Conservation (phyloP, 2,329 filamentous ascomycete genomes). For the Pseudocercospora cruenta region DNA sequence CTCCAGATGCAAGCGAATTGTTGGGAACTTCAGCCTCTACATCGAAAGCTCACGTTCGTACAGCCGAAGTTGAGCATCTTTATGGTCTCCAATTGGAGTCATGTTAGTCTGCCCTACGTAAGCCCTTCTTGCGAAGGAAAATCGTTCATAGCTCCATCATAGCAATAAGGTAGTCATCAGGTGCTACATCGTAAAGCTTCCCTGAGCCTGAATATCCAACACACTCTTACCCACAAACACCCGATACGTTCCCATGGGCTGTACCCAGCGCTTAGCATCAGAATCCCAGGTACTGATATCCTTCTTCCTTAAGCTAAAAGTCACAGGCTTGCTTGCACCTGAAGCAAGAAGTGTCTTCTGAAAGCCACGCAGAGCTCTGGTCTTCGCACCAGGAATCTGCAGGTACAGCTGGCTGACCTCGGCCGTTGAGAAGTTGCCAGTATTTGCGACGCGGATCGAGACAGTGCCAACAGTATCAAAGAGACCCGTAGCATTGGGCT, state of each 20-base stretch:
- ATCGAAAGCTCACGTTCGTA: neutral
- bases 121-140: neutral
- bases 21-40: neutral
- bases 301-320: conserved; percentile 19
- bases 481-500: conserved; percentile 43
- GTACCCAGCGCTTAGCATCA: neutral
- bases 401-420: conserved; percentile 62
- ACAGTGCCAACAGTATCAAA: conserved; percentile 65
- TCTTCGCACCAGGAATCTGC: conserved; percentile 34
- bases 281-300: conserved; percentile 23
- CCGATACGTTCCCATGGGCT: conserved; percentile 28
- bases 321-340: conserved; percentile 22
- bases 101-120: too few species aligned
- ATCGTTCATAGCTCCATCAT: neutral
- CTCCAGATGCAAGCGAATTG: neutral
- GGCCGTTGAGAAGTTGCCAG: conserved; percentile 55
- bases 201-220: conserved; percentile 16
- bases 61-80: neutral
- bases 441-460: conserved; percentile 64
- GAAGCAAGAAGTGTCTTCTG: conserved; percentile 40
- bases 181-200: neutral
- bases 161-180: neutral
- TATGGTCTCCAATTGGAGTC: too few species aligned
- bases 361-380: conserved; percentile 41
- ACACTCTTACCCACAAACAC: conserved; percentile 23